Base-by-base conservation (phyloP, 140 eudicot species). In the Oenanthe javanica region DNA sequence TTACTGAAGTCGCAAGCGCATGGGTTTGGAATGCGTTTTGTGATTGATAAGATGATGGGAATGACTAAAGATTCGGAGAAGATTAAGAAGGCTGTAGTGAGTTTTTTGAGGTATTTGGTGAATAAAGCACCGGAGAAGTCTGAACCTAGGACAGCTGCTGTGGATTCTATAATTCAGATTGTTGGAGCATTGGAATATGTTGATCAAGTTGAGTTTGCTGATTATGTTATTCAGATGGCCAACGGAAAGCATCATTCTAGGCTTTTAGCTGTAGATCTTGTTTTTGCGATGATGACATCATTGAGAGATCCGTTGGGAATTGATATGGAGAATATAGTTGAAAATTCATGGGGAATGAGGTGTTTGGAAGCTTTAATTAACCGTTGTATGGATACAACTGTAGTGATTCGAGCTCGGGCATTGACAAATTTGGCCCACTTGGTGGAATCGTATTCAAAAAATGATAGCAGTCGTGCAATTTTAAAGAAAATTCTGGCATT, bases 371-470 rank as follows among this genome's bases (percentile, higher is more conserved):
- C 90, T 31, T 77, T 96, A 72, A 83, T 93, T 71, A 83, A 82
- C 43, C 90, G 98, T 57, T 96, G 99, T 82, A 87, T 91, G 14
- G 99, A 96, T 91, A 42, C 87, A 64, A 82, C 85, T 79, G 97
- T 90, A 63, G 96, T 88, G 76, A 87, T 93, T 80, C 85, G 98
- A 75, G 98, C 97, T 31, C 84, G 93, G 77, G 98, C 99, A 21
- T 70, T 96, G 74, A 86, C 97, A 36, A 96, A 88, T 85, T 84
- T 96, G 79, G 99, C 98, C 54, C 99, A 91, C 45, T 74, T 93
- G 72, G 89, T 89, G 36, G 92, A 88, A 76, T 79, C 51, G 77
- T 74, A 87, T 80, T 86, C 92, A 5, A 88, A 83, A 50, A 86
- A 82, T 27, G 88, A 86, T 45, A 86, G 71, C 72, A 86, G 81